Base-by-base conservation (phyloP, 495 filamentous ascomycete species). In the Hypoxylon crocopeplum region DNA sequence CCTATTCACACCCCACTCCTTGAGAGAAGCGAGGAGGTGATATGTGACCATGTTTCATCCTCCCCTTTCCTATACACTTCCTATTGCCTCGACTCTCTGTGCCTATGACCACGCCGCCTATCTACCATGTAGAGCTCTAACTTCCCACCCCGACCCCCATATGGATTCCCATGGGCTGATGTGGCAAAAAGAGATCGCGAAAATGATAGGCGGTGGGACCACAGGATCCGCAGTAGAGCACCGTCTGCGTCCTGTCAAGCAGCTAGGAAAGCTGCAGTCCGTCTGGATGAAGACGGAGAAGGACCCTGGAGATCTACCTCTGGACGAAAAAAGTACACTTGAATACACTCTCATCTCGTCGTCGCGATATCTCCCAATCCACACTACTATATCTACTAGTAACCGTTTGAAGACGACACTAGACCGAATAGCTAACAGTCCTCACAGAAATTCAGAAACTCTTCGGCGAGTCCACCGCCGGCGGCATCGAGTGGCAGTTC, bases 401-500 rank as follows among this genome's bases (percentile, higher is more conserved):
- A 56, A 25, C 53, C 15, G 34, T 13, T 34, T 1, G 19, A 15
- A 27, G 8, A 25, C 5, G n/a, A 39, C 7, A 37, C 8, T 22
- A 34, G 17, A 11, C 5, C 3, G 12, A 40, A 40, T 7, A 1
- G 16, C 33, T 56, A 45, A 64, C 30, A 29, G 1, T 29, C 5
- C 13, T 39, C 15, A 5, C 49, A 80, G 77, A 76, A 27, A 73
- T 80, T 7, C 74, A 74, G 25, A 72, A 71, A 40, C 65, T 71
- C 24, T 80, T 72, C 44, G 78, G 78, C 2, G 74, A 72, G 11
- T 76, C 72, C 4, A 80, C 78, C 1, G 38, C 69, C 0, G 63
- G 60, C 5, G 78, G 78, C 2, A 58, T 84, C 0, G 64, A 75
- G 13, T 82, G 79, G 67, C 76, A 77, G 21, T 79, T 82, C 51